Evolutionary conservation across 257 asterid species (phyloP).

Genomic region (Nicotiana obtusifolia): DNA sequence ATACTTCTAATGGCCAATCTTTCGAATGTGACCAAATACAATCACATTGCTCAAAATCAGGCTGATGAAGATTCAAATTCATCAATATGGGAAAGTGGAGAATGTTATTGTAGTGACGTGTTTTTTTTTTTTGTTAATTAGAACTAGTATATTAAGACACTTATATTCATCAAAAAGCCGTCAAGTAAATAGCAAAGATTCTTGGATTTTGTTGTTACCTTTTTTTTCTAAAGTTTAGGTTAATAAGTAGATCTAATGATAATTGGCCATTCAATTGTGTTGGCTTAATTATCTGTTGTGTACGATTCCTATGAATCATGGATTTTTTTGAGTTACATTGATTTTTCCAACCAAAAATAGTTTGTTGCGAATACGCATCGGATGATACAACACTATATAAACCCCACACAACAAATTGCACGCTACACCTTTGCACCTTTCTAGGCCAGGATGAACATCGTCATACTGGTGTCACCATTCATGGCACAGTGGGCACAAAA

Average conservation of each 20-base stretch:
- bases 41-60: conserved; percentile 21
- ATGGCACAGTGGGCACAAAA: no score
- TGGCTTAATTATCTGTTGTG: background rate
- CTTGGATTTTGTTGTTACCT: background rate
- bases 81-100: conserved; percentile 27
- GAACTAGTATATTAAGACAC: background rate
- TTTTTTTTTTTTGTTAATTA: conserved; percentile 22
- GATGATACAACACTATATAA: no score
- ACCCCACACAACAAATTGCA: no score
- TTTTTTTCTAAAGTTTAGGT: background rate
- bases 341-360: no score
- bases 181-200: background rate
- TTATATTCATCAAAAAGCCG: background rate
- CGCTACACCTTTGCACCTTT: no score
- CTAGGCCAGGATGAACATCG: no score
- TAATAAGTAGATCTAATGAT: background rate
- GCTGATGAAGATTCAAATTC: conserved; percentile 2
- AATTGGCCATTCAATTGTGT: background rate
- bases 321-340: no score
- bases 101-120: conserved; percentile 43
- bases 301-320: background rate
- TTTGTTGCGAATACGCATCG: no score
- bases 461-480: no score
- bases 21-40: conserved; percentile 23
- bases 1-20: background rate